A percentile compares a stretch with the other conserved stretches of the same genome.
phyloP scores from a whole-genome alignment of 768 basidiomycete genomes.

The Boletus rubescentipes region DNA sequence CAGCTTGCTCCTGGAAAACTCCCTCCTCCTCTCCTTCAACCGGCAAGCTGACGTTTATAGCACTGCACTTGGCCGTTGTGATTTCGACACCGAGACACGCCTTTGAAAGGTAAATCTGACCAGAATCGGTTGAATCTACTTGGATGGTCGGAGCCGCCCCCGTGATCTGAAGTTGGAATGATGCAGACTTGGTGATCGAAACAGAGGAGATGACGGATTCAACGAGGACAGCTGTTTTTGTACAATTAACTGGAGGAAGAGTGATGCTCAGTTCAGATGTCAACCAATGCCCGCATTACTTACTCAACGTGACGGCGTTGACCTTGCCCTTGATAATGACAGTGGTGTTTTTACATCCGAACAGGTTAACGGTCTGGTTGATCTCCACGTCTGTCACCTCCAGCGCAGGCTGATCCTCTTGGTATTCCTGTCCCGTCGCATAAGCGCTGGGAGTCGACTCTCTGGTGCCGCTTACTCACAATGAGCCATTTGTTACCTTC shows the following conservation, averaged over 20 bases:
- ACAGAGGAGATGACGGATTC: constrained; percentile 93
- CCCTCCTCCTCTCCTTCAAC: constrained; percentile 90
- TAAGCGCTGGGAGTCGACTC: constrained; percentile 1
- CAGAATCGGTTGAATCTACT: constrained; percentile 92
- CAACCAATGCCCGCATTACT: background rate
- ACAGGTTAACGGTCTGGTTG: constrained; percentile 85
- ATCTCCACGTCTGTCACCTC: constrained; percentile 75
- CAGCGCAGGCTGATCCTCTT: constrained; percentile 76
- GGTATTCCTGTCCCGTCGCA: constrained; percentile 67
- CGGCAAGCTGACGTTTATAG: constrained; percentile 88
- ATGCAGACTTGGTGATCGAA: constrained; percentile 86
- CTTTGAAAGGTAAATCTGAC: constrained; percentile 90
- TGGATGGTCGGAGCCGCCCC: constrained; percentile 90
- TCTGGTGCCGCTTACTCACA: constrained; percentile 45
- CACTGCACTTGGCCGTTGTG: constrained; percentile 90
- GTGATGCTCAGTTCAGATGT: constrained; percentile 1
- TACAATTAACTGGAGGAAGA: constrained; percentile 69
- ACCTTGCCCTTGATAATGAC: constrained; percentile 89
- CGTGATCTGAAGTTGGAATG: constrained; percentile 89
- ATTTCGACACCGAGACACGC: constrained; percentile 80
- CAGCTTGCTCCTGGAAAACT: constrained; percentile 81
- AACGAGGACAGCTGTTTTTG: constrained; percentile 82
- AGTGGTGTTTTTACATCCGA: constrained; percentile 83
- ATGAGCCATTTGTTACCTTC: constrained; percentile 95
- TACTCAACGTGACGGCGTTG: constrained; percentile 90